Base-by-base conservation (phyloP, 768 basidiomycete species). In the button mushroom (Agaricus bisporus) region DNA sequence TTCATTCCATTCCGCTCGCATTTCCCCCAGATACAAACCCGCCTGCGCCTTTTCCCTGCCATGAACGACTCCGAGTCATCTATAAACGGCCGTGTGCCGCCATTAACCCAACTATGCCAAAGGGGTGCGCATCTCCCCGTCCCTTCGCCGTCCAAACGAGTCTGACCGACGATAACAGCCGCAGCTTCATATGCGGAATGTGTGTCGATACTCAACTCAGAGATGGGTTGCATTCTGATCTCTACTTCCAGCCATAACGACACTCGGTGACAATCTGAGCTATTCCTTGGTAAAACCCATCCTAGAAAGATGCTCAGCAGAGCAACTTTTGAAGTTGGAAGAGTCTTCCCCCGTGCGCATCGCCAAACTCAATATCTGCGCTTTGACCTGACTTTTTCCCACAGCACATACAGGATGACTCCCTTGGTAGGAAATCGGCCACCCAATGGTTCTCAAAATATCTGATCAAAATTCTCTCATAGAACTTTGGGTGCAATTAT, bases 401-500 rank as follows among this genome's bases (percentile, higher is more conserved):
- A 48, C 48, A 85, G 83, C 76, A 78, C 61, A 67, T 88, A 35
- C 67, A 74, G 61, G 66, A 70, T 49, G 75, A 80, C 44, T 86
- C 85, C 12, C 69, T 74, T 66, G 82, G 84, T 78, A 68, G 46
- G 70, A 60, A 41, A 32, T 25, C 49, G 48, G 48, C 20, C 18
- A 28, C 43, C 12, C 18, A 17, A 48, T 8, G 49, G 18, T 60
- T 15, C 41, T 49, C 41, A 41, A 43, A 41, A 15, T 35, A 56
- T 48, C 55, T 54, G 42, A 49, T 44, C 20, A 48, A 4, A 48
- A 48, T 41, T 52, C 47, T 47, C 52, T 47, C 48, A 37, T 60
- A 87, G 87, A 81, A 57, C 75, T 87, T 59, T 88, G 86, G 87
- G 78, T 76, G 60, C 68, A 71, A 42, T 68, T 87, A 32, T 90